A percentile compares a stretch with the other conserved stretches of the same genome.
phyloP scores from a whole-genome alignment of 179 eudicot genomes.

The Corrigiola litoralis region DNA sequence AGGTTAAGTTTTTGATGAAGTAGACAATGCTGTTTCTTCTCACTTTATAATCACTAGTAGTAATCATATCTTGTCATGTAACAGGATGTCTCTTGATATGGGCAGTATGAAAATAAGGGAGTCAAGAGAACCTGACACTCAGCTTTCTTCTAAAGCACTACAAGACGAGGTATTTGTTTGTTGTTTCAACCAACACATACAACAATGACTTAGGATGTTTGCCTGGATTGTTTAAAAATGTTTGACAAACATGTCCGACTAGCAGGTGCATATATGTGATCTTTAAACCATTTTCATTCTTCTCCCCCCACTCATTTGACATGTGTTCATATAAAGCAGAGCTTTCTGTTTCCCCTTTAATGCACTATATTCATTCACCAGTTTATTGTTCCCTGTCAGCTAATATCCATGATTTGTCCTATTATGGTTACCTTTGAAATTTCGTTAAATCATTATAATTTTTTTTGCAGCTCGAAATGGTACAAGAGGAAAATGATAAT shows the following conservation, averaged over 20 bases:
- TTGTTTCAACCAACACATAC: not conserved
- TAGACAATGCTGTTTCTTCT: not conserved
- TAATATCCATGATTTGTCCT: too few species aligned
- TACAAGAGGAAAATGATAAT: constrained; percentile 91
- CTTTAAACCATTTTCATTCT: not conserved
- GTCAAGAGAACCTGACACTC: constrained; percentile 34
- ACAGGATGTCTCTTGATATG: constrained; percentile 76
- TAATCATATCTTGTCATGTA: constrained; percentile 8
- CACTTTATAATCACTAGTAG: not conserved
- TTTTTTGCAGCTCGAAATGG: constrained; percentile 86
- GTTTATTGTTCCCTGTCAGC: not conserved
- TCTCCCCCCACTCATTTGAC: not conserved
- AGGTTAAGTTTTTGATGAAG: too few species aligned
- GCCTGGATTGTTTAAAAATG: not conserved
- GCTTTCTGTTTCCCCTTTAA: not conserved
- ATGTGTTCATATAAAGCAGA: not conserved
- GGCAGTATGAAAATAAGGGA: constrained; percentile 73
- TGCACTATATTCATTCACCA: not conserved
- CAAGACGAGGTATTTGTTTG: constrained; percentile 77
- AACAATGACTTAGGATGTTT: not conserved
- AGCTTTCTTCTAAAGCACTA: constrained; percentile 56
- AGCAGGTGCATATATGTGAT: not conserved
- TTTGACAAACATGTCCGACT: not conserved
- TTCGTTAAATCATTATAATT: constrained; percentile 1
- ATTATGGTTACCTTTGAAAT: not conserved